Evolutionary conservation across 164 flowering plant species (phyloP).

Genomic region (Magnolia changhungtana): DNA sequence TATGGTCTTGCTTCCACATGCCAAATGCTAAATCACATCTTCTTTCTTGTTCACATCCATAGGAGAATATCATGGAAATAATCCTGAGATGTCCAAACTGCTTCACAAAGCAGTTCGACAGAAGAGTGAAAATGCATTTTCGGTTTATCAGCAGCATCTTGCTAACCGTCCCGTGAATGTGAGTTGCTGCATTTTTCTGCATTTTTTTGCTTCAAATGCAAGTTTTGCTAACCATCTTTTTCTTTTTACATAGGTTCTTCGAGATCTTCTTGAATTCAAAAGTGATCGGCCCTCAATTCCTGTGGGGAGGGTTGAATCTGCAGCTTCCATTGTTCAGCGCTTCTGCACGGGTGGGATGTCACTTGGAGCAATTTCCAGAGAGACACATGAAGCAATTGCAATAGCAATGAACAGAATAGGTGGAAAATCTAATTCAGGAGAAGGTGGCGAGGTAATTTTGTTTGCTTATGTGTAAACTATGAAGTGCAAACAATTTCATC

Average conservation of each 20-base stretch:
- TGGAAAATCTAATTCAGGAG: conserved; percentile 98
- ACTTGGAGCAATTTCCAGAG: conserved; percentile 98
- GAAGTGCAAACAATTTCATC: background rate
- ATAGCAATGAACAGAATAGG: conserved; percentile 97
- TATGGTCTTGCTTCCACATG: background rate
- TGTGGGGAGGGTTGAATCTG: conserved; percentile 94
- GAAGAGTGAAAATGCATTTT: conserved; percentile 79
- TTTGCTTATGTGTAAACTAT: background rate
- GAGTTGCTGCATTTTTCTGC: conserved; percentile 27
- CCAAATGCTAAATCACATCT: conserved; percentile 3
- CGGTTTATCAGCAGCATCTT: conserved; percentile 95
- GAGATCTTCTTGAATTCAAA: conserved; percentile 93
- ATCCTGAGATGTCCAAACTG: conserved; percentile 98
- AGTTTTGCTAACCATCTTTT: background rate
- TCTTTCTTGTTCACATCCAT: conserved; percentile 9
- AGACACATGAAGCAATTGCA: conserved; percentile 99
- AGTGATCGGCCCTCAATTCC: conserved; percentile 91
- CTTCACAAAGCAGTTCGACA: conserved; percentile 98
- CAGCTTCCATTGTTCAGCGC: conserved; percentile 79
- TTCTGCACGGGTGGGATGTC: conserved; percentile 99
- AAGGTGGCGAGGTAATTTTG: conserved; percentile 95
- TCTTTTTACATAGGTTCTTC: conserved; percentile 58
- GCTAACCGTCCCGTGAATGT: conserved; percentile 97
- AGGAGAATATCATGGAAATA: conserved; percentile 99
- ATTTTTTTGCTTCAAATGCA: background rate